A percentile compares a stretch with the other conserved stretches of the same genome.
Evolutionary conservation across 768 basidiomycete species (phyloP).

Genomic region (Boletus insuetus): DNA sequence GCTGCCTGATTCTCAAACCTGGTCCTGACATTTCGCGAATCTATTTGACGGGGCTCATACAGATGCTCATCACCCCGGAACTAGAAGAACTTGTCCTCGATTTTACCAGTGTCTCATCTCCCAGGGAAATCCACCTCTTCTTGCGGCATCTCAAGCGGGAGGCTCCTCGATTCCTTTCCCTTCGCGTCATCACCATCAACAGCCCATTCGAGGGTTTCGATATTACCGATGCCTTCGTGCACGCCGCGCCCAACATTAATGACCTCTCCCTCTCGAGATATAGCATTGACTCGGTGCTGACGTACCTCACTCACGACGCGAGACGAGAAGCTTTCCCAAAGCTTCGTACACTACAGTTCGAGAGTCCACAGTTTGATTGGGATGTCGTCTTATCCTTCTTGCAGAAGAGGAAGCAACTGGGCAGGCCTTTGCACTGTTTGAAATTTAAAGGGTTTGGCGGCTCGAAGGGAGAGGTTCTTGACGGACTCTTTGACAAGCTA

Average conservation of each 20-base stretch:
- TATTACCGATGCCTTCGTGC: constrained; percentile 20
- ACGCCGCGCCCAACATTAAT: constrained; percentile 25
- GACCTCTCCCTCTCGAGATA: constrained; percentile 27
- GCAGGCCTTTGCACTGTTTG: constrained; percentile 16
- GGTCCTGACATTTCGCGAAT: constrained; percentile 27
- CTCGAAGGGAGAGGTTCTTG: constrained; percentile 17
- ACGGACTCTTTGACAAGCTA: constrained; percentile 18
- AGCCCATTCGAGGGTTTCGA: constrained; percentile 27
- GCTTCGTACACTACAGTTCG: constrained; percentile 17
- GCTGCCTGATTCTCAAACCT: constrained; percentile 22
- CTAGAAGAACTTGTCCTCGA: constrained; percentile 25
- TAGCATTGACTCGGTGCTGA: constrained; percentile 21
- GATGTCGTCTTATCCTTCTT: constrained; percentile 26
- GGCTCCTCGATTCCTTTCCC: constrained; percentile 23
- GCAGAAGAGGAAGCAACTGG: constrained; percentile 21
- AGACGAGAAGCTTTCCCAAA: constrained; percentile 27
- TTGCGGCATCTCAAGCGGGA: constrained; percentile 28
- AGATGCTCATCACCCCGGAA: constrained; percentile 22
- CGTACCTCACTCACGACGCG: constrained; percentile 24
- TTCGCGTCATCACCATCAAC: constrained; percentile 19
- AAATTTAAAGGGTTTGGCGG: constrained; percentile 24
- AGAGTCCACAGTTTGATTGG: constrained; percentile 31
- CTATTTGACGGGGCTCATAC: constrained; percentile 26
- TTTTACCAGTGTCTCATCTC: constrained; percentile 23
- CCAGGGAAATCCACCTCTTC: constrained; percentile 29